Evolutionary conservation across 768 basidiomycete genomes (phyloP).

Genomic region (Boletus sp.): DNA sequence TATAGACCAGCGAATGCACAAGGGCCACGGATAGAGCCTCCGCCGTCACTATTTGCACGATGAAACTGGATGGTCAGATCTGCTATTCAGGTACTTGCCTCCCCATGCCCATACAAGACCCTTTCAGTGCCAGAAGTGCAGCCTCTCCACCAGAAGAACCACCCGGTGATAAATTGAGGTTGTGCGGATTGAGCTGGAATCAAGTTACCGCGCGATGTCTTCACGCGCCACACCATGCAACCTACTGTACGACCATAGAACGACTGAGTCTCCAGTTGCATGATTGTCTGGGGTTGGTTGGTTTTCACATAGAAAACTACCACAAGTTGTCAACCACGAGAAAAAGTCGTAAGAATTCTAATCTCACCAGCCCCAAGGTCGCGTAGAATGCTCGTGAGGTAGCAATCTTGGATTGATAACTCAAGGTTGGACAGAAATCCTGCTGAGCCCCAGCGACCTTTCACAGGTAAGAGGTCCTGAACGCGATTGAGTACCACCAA

Average conservation of each 20-base stretch:
- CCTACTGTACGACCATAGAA: constrained; percentile 34
- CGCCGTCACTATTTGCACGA: constrained; percentile 24
- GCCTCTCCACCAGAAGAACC: constrained; percentile 57
- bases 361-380: constrained; percentile 42
- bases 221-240: background rate
- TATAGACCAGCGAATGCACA: constrained; percentile 38
- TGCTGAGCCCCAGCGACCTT: constrained; percentile 38
- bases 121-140: constrained; percentile 46
- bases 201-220: background rate
- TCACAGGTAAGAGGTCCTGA: constrained; percentile 41
- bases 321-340: constrained; percentile 4
- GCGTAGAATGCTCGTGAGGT: constrained; percentile 36
- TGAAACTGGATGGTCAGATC: background rate
- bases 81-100: constrained; percentile 26
- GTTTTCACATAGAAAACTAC: constrained; percentile 44
- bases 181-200: constrained; percentile 43
- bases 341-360: background rate
- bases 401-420: constrained; percentile 24
- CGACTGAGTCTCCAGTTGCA: constrained; percentile 38
- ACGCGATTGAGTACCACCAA: background rate
- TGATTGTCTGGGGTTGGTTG: constrained; percentile 42
- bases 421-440: constrained; percentile 34
- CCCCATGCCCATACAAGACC: constrained; percentile 45
- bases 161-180: constrained; percentile 42
- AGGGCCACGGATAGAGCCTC: constrained; percentile 42